Percentiles rank a stretch among this genome's conserved stretches.
Evolutionary conservation across 192 early-diverging fungal genomes (phyloP).

Genomic region (Mortierella alpina): DNA sequence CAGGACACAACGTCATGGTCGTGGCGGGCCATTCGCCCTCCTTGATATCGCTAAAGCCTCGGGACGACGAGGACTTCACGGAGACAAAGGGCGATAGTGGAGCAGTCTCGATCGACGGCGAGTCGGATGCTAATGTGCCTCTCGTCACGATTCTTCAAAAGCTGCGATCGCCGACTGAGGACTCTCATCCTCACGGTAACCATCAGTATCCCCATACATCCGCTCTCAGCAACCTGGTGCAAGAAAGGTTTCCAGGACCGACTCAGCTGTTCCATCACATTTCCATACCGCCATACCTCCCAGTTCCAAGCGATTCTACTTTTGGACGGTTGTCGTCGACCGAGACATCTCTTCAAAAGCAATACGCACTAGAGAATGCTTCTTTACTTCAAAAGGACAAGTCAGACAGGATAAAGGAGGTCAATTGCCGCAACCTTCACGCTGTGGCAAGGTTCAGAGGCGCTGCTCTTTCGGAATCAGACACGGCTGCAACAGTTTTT

Average conservation of each 20-base stretch:
- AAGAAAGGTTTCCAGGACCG: constrained; percentile 42
- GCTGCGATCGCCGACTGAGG: constrained; percentile 23
- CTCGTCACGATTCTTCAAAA: constrained; percentile 48
- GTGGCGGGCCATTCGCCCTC: constrained; percentile 61
- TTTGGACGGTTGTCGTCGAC: neutral
- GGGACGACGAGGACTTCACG: constrained; percentile 4
- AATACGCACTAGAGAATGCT: constrained; percentile 25
- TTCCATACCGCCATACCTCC: constrained; percentile 27
- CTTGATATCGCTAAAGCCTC: constrained; percentile 13
- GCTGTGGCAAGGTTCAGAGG: constrained; percentile 53
- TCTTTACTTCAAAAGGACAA: constrained; percentile 50
- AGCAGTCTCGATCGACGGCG: constrained; percentile 25
- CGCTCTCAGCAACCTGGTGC: constrained; percentile 11
- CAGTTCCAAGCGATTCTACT: neutral
- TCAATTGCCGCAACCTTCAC: constrained; percentile 59
- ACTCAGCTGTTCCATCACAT: constrained; percentile 39
- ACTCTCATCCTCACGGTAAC: constrained; percentile 5
- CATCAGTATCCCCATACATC: neutral
- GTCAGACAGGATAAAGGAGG: constrained; percentile 49
- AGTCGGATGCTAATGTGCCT: constrained; percentile 6
- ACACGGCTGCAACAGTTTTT: constrained; percentile 8
- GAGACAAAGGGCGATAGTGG: neutral
- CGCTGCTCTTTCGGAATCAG: constrained; percentile 16
- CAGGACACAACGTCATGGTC: constrained; percentile 58
- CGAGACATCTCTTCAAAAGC: neutral